These are phyloP conservation scores for Melaleuca quinquenervia DNA, from an alignment of 345 rosid genomes.

Conservation along the genomic window DNA sequence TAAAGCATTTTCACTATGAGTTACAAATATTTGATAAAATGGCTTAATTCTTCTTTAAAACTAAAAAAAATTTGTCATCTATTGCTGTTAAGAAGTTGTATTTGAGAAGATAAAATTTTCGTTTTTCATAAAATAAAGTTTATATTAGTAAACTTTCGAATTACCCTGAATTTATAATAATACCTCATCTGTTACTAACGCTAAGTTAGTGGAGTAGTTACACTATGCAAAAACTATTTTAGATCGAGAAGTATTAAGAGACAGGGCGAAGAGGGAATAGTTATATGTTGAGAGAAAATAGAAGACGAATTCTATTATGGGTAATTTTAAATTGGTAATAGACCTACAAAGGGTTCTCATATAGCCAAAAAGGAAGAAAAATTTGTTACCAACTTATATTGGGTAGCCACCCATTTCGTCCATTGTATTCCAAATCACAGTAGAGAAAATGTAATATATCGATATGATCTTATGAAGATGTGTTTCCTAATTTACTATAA, in stretches of 20 bases:
- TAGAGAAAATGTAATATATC: background rate
- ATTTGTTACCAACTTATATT: no score
- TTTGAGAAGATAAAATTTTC: background rate
- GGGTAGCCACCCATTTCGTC: background rate
- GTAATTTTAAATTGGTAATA: background rate
- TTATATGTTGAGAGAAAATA: background rate
- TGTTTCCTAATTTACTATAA: background rate
- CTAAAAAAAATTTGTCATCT: background rate
- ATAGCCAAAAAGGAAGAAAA: no score
- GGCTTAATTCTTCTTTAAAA: background rate
- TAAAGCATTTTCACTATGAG: background rate
- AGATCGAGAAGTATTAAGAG: background rate
- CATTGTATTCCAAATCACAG: background rate
- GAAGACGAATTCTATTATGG: background rate
- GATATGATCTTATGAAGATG: background rate
- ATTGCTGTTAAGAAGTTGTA: background rate
- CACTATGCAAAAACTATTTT: background rate
- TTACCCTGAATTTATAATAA: no score
- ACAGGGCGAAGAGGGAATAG: background rate
- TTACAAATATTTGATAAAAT: background rate
- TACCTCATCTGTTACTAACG: no score
- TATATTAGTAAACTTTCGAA: no score
- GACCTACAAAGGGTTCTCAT: background rate
- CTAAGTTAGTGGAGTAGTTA: no score
- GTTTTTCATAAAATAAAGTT: background rate